These are phyloP conservation scores for Euphorbia celastroides DNA, from an alignment of 441 rosid species.

Conservation along the genomic window DNA sequence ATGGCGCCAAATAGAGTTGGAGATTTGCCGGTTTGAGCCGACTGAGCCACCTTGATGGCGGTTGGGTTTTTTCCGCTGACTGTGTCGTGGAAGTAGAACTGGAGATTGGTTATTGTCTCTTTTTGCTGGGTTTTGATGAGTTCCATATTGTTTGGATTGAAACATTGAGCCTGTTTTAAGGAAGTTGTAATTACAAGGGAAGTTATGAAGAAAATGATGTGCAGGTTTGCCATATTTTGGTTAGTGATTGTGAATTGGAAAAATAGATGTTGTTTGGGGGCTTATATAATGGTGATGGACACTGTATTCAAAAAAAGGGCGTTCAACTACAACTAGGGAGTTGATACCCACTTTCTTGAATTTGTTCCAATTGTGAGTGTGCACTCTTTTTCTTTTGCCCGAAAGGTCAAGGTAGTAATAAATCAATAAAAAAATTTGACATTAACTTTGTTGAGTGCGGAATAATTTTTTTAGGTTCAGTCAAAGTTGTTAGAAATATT, in stretches of 20 bases:
- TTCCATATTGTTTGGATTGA: constrained; percentile 26
- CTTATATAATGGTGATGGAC: neutral
- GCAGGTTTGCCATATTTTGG: constrained; percentile 29
- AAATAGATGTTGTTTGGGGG: neutral
- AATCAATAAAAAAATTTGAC: no score
- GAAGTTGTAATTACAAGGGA: constrained; percentile 5
- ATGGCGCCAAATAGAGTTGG: constrained; percentile 38
- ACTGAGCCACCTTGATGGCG: constrained; percentile 30
- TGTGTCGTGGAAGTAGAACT: constrained; percentile 70
- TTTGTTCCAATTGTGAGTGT: no score
- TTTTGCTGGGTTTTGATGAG: constrained; percentile 30
- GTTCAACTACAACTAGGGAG: no score
- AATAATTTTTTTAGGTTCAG: no score
- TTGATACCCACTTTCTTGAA: no score
- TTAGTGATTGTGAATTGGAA: neutral
- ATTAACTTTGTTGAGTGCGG: no score
- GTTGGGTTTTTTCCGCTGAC: constrained; percentile 48
- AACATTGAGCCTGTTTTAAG: constrained; percentile 27
- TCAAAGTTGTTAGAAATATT: no score
- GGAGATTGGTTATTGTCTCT: constrained; percentile 61
- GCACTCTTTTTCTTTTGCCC: no score
- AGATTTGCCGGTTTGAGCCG: constrained; percentile 29
- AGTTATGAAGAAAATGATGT: constrained; percentile 20
- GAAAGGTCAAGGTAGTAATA: no score
- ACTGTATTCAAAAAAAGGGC: no score